Base-by-base conservation (phyloP, 305 asterid species). In the Caryopteris hybrid region DNA sequence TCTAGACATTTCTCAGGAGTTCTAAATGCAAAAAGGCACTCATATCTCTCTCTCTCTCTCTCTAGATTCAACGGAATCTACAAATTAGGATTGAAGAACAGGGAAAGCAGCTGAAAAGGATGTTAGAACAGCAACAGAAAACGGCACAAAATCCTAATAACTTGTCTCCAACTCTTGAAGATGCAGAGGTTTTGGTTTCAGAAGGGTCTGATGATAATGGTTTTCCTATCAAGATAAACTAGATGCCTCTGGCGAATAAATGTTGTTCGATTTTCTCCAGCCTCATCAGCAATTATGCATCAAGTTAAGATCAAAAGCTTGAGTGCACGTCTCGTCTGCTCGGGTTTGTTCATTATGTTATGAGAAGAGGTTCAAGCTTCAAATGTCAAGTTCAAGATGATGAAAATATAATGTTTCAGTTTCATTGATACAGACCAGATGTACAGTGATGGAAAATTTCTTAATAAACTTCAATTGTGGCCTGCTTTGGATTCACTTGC, bases 31-130 rank as follows among this genome's bases (percentile, higher is more conserved):
- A 27, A 55, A 76, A 33, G 52, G 22, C 74, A 72, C 39, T 51
- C 70, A 47, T 27, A 36, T 74, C 8, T 48, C 38, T 62, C 21
- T 36, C 17, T 38, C 61, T 34, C 20, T 9, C 12, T 17, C 8
- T 3, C 4, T 6, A 89, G 92, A 73, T 80, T 67, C 96, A 87
- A 68, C 50, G 82, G 8, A 80, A 73, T 16, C 62, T 90, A 20
- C 95, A 90, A 74, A 43, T 83, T 52, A 81, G 91, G 76, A 90
- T 87, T 11, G 95, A 90, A 71, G 88, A 86, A 72, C 93, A 90
- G 75, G 86, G 82, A 55, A 81, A 78, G 67, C 83, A 84, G 58
- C 74, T 89, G 74, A 79, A 80, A 73, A 71, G 36, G 88, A 84
- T 87, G 86, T 50, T 89, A 23, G 93, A 87, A 65, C 82, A 75